phyloP scores from a whole-genome alignment of 2,329 filamentous ascomycete species.

The Madurella mycetomatis region DNA sequence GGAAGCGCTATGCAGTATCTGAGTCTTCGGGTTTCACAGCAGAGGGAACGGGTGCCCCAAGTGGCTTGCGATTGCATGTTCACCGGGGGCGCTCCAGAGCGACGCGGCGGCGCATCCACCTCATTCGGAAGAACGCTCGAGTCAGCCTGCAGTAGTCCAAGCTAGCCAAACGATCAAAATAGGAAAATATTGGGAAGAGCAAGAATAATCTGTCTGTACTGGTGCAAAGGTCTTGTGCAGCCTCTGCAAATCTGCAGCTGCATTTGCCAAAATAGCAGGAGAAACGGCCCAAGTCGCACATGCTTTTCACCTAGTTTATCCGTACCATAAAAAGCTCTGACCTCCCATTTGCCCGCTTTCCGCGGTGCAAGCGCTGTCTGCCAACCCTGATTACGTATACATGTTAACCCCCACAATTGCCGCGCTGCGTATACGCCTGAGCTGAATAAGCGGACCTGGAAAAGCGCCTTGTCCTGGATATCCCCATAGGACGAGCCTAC shows the following conservation, averaged over 20 bases:
- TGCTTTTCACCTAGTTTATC: slow-evolving; percentile 5
- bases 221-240: neutral
- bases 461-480: slow-evolving; percentile 8
- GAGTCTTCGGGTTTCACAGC: too few species aligned
- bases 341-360: slow-evolving; percentile 8
- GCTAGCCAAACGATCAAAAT: too few species aligned
- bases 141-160: neutral
- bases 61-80: neutral
- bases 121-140: neutral
- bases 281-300: slow-evolving; percentile 9
- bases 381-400: slow-evolving; percentile 6
- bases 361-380: slow-evolving; percentile 3
- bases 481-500: slow-evolving; percentile 1
- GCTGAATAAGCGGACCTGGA: neutral
- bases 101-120: neutral
- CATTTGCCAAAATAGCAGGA: slow-evolving; percentile 8
- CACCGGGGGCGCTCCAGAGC: too few species aligned
- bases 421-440: neutral
- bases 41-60: neutral
- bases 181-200: neutral
- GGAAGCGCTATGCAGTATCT: too few species aligned
- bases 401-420: neutral
- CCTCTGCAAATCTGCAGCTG: neutral
- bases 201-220: neutral
- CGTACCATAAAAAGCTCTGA: slow-evolving; percentile 10